Conservation (phyloP, 495 filamentous ascomycete species). For the Aspergillus biplanus region DNA sequence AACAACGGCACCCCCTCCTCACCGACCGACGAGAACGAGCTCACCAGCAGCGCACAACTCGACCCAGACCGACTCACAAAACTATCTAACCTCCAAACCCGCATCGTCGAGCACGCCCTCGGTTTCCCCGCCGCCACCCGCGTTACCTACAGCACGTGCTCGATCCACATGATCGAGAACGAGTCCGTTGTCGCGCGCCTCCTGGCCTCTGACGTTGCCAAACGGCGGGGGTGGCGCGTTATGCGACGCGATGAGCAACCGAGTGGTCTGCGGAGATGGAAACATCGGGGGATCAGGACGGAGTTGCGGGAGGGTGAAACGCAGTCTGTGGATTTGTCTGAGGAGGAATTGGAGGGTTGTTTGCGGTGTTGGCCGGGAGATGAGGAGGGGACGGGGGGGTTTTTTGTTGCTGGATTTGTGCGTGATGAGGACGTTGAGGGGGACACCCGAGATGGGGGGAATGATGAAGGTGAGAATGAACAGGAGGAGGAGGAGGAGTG, state of each 20-base stretch:
- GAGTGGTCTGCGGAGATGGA: slow-evolving; percentile 70
- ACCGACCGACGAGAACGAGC: slow-evolving; percentile 42
- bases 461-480: slow-evolving; percentile 26
- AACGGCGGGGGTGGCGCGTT: slow-evolving; percentile 73
- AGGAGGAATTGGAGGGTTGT: slow-evolving; percentile 70
- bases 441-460: not conserved
- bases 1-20: slow-evolving; percentile 17
- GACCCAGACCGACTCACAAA: slow-evolving; percentile 62
- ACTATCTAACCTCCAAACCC: slow-evolving; percentile 75
- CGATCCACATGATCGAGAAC: slow-evolving; percentile 83
- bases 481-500: slow-evolving; percentile 42
- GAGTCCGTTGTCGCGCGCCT: slow-evolving; percentile 78
- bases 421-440: slow-evolving; percentile 43
- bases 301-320: slow-evolving; percentile 13
- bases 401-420: slow-evolving; percentile 71
- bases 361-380: slow-evolving; percentile 81
- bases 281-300: slow-evolving; percentile 62
- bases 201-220: slow-evolving; percentile 65
- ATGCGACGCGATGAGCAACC: slow-evolving; percentile 71
- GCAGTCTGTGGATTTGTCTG: slow-evolving; percentile 39
- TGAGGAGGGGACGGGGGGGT: slow-evolving; percentile 74
- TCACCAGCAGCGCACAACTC: slow-evolving; percentile 24
- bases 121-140: slow-evolving; percentile 73
- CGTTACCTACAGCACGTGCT: slow-evolving; percentile 93
- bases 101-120: slow-evolving; percentile 80